phyloP scores from a whole-genome alignment of 805 yeast species.

The Kodamaea leandrae region DNA sequence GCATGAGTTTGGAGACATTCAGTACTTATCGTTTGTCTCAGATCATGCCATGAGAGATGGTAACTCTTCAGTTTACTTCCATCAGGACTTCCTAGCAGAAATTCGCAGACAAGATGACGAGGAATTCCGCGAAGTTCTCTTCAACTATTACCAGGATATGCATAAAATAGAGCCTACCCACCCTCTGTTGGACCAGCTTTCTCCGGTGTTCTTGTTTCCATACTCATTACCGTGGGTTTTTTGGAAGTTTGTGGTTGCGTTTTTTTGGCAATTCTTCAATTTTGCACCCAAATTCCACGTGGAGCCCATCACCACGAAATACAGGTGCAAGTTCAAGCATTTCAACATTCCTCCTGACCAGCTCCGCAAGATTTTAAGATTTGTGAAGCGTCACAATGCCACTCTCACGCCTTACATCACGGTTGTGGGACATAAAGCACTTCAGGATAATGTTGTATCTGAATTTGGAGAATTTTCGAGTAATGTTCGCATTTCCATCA shows the following conservation, averaged over 20 bases:
- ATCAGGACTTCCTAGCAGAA: constrained; percentile 5
- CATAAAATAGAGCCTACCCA: not conserved
- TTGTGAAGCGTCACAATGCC: constrained; percentile 6
- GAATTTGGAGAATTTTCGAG: constrained; percentile 8
- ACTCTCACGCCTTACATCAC: constrained; percentile 9
- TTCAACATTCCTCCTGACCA: constrained; percentile 4
- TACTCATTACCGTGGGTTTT: constrained; percentile 4
- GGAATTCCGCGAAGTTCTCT: not conserved
- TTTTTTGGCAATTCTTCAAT: not conserved
- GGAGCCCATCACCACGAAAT: constrained; percentile 3
- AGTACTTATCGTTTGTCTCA: constrained; percentile 7
- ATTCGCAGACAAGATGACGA: not conserved
- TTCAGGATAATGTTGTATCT: constrained; percentile 6
- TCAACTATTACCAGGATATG: constrained; percentile 5
- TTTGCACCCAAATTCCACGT: constrained; percentile 7
- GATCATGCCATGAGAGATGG: constrained; percentile 10
- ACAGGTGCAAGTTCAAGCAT: constrained; percentile 5
- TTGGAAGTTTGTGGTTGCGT: constrained; percentile 3
- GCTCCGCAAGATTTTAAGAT: constrained; percentile 1
- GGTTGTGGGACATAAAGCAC: constrained; percentile 7
- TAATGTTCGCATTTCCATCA: constrained; percentile 9
- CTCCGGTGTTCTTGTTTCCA: constrained; percentile 4
- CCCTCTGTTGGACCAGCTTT: constrained; percentile 6
- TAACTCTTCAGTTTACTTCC: constrained; percentile 8
- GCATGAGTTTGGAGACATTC: constrained; percentile 7